A percentile compares a stretch with the other conserved stretches of the same genome.
Conservation (phyloP, 2,329 filamentous ascomycete species). For the Chaetomium globosum region DNA sequence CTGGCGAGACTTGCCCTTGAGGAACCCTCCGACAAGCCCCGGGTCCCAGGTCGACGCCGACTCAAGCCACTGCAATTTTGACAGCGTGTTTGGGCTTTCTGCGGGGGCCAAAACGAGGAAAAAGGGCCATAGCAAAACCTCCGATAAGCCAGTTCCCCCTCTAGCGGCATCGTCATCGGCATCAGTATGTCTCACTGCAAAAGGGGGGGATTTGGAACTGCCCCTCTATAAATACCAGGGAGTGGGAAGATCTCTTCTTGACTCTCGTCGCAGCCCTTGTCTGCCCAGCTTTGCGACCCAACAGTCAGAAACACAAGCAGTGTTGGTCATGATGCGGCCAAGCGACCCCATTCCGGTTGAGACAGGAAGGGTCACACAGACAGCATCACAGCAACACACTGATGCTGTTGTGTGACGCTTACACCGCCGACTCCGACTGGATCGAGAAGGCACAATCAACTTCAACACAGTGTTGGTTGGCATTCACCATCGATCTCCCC, state of each 20-base stretch:
- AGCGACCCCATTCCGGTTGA: background rate
- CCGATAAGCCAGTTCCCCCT: background rate
- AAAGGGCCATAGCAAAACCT: background rate
- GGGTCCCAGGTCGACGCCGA: background rate
- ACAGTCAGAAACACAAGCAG: background rate
- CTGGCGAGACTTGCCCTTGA: background rate
- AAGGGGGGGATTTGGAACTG: background rate
- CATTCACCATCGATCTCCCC: too few relatives aligned
- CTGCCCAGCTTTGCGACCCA: background rate
- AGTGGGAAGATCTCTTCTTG: background rate
- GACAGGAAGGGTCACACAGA: constrained; percentile 1
- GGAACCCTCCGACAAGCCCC: background rate
- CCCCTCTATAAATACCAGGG: background rate
- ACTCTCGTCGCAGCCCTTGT: background rate
- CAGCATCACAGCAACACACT: background rate
- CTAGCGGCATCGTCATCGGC: background rate
- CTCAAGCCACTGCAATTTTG: constrained; percentile 9
- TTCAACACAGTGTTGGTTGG: background rate
- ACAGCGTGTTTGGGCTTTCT: background rate
- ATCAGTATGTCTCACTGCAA: background rate
- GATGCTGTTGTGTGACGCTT: background rate
- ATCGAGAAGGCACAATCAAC: background rate
- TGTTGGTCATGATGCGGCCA: background rate
- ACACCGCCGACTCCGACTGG: background rate
- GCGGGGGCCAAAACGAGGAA: background rate